phyloP scores from a whole-genome alignment of 805 yeast species.

The Kluyveromyces dobzhanskii region DNA sequence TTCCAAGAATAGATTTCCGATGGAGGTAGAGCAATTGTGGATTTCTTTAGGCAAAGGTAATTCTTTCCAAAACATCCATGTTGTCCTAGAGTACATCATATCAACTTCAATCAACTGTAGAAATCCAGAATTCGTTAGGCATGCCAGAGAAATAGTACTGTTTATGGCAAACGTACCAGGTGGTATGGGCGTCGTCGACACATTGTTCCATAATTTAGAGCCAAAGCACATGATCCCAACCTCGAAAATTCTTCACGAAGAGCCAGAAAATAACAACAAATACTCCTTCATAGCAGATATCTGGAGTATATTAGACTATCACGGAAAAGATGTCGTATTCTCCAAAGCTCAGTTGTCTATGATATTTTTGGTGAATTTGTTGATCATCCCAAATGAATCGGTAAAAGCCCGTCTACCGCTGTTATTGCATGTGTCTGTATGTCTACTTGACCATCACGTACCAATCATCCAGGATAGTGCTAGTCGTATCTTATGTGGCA shows the following conservation, averaged over 20 bases:
- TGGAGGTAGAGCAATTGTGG: constrained; percentile 93
- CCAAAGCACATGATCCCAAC: constrained; percentile 85
- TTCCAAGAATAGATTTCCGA: constrained; percentile 64
- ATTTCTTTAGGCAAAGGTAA: constrained; percentile 78
- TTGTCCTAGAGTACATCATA: constrained; percentile 62
- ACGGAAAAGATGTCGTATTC: constrained; percentile 64
- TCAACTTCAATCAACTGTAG: constrained; percentile 60
- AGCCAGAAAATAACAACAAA: constrained; percentile 30
- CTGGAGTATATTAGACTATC: constrained; percentile 43
- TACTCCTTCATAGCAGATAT: constrained; percentile 76
- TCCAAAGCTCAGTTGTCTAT: constrained; percentile 83
- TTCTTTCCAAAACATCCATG: constrained; percentile 59
- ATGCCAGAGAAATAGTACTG: constrained; percentile 73
- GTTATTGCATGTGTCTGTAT: constrained; percentile 69
- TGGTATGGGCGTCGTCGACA: constrained; percentile 47
- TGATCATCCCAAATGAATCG: constrained; percentile 58
- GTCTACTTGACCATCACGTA: constrained; percentile 80
- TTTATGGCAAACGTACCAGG: constrained; percentile 52
- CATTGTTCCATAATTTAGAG: constrained; percentile 59
- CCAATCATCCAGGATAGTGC: constrained; percentile 81
- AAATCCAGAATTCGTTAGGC: constrained; percentile 66
- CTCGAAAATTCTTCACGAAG: constrained; percentile 34
- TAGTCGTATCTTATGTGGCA: constrained; percentile 59
- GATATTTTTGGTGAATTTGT: constrained; percentile 74
- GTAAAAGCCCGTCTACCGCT: constrained; percentile 56